A percentile compares a stretch with the other conserved stretches of the same genome.
phyloP scores from a whole-genome alignment of 225 moss, liverwort and hornwort species.

The Sphagnum tenellum region DNA sequence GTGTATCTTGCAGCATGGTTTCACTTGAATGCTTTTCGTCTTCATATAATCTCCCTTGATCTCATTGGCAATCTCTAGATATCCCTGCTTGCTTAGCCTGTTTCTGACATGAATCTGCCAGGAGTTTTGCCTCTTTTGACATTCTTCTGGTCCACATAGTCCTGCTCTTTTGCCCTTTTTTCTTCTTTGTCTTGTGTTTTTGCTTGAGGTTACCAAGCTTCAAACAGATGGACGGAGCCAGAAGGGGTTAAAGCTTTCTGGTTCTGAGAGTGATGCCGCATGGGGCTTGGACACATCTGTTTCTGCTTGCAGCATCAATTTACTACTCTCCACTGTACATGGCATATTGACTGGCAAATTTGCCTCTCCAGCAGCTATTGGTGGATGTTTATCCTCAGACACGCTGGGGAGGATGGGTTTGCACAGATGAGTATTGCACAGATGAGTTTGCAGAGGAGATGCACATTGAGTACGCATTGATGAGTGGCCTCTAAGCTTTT shows the following conservation, averaged over 20 bases:
- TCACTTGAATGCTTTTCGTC: constrained; percentile 10
- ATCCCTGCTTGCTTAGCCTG: constrained; percentile 10
- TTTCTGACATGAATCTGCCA: constrained; percentile 2
- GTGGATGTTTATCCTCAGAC: constrained; percentile 16
- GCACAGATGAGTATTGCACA: neutral
- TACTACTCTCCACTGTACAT: constrained; percentile 24
- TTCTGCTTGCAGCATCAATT: constrained; percentile 15
- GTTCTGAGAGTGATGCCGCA: too few relatives aligned
- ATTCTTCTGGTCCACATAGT: too few relatives aligned
- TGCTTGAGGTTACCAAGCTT: constrained; percentile 46
- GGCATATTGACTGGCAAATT: constrained; percentile 20
- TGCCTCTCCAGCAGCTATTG: constrained; percentile 8
- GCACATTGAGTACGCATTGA: constrained; percentile 14
- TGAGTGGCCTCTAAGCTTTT: constrained; percentile 42
- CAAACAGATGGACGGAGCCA: constrained; percentile 17
- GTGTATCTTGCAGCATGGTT: constrained; percentile 5
- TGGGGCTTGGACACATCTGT: too few relatives aligned
- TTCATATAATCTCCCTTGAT: constrained; percentile 4
- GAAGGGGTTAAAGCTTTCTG: too few relatives aligned
- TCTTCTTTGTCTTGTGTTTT: constrained; percentile 37
- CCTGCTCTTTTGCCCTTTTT: constrained; percentile 12
- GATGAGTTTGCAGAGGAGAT: constrained; percentile 14
- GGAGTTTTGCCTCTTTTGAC: too few relatives aligned
- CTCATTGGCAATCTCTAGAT: constrained; percentile 2
- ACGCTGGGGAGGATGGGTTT: constrained; percentile 9